phyloP scores from a whole-genome alignment of 1,284 basidiomycete genomes.

The Trichosporon faecale region DNA sequence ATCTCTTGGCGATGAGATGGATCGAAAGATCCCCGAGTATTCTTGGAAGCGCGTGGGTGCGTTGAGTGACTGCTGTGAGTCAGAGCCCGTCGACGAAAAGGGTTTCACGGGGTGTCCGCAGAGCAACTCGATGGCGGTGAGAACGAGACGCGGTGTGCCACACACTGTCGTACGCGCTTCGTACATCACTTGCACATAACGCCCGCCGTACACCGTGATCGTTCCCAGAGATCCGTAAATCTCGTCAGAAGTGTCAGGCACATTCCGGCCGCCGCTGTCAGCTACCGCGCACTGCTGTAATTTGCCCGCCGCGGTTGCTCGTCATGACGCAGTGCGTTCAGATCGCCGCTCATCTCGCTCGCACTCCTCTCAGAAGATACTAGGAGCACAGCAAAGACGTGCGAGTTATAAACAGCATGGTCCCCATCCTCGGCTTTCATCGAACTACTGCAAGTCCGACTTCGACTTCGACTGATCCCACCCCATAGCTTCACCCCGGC shows the following conservation, averaged over 20 bases:
- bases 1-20: background rate
- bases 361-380: background rate
- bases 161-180: background rate
- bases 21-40: background rate
- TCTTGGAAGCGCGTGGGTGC: background rate
- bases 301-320: background rate
- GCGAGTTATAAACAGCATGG: too few relatives aligned
- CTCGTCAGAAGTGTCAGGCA: background rate
- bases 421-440: too few relatives aligned
- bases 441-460: too few relatives aligned
- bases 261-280: background rate
- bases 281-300: too few relatives aligned
- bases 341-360: background rate
- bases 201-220: too few relatives aligned
- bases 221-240: background rate
- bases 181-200: too few relatives aligned
- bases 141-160: background rate
- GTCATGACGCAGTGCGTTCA: background rate
- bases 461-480: background rate
- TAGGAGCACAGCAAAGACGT: background rate
- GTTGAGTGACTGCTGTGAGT: background rate
- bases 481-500: background rate
- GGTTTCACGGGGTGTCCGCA: background rate
- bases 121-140: background rate
- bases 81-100: background rate